Percentiles rank a stretch among this genome's conserved stretches.
phyloP scores from a whole-genome alignment of 257 asterid genomes.

The Solanum microdontum region DNA sequence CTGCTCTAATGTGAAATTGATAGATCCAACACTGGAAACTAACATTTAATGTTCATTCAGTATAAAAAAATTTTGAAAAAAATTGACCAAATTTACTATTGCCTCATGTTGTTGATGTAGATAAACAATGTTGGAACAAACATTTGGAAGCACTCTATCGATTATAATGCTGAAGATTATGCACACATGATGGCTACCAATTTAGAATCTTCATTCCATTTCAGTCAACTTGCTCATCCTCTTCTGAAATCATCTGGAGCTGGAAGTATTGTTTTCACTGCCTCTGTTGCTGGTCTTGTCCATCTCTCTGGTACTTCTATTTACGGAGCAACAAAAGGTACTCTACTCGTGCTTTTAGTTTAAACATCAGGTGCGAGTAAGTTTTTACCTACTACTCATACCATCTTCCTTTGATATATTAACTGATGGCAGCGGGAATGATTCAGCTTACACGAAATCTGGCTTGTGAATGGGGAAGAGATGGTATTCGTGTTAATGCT shows the following conservation, averaged over 20 bases:
- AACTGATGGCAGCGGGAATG: slow-evolving; percentile 49
- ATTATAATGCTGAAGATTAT: slow-evolving; percentile 69
- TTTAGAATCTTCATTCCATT: slow-evolving; percentile 76
- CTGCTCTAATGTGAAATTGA: background rate
- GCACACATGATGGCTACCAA: slow-evolving; percentile 63
- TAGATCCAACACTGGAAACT: background rate
- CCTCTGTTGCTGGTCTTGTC: slow-evolving; percentile 78
- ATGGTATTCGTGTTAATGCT: slow-evolving; percentile 70
- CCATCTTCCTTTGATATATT: background rate
- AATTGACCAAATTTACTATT: background rate
- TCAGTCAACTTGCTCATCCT: slow-evolving; percentile 76
- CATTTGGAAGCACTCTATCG: slow-evolving; percentile 67
- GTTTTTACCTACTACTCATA: background rate
- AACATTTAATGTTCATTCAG: no score
- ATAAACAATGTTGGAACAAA: slow-evolving; percentile 90
- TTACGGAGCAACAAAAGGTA: slow-evolving; percentile 88
- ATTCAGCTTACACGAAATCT: slow-evolving; percentile 78
- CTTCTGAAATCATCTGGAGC: slow-evolving; percentile 72
- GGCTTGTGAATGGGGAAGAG: slow-evolving; percentile 97
- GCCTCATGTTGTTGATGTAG: slow-evolving; percentile 12
- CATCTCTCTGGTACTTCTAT: slow-evolving; percentile 63
- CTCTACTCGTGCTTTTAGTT: background rate
- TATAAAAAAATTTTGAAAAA: background rate
- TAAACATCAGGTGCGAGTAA: background rate
- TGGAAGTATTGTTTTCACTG: slow-evolving; percentile 60